Evolutionary conservation across 2,329 filamentous ascomycete species (phyloP).

Genomic region (Stagonosporopsis chrysanthemi): DNA sequence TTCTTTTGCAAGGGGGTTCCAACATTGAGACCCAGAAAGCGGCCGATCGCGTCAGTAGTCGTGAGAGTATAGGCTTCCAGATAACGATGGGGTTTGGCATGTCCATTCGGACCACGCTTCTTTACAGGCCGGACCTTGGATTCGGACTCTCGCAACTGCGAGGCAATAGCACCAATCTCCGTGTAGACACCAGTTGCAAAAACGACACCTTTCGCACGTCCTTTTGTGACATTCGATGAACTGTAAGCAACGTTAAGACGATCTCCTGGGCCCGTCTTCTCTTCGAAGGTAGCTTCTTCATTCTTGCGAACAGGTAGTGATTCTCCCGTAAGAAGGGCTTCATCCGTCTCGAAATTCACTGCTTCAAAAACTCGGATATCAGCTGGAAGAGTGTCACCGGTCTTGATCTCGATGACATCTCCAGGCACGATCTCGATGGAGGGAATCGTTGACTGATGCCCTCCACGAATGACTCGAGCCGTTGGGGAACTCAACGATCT

Average conservation of each 20-base stretch:
- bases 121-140: slow-evolving; percentile 50
- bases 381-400: slow-evolving; percentile 74
- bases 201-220: slow-evolving; percentile 72
- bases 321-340: slow-evolving; percentile 75
- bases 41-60: slow-evolving; percentile 47
- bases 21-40: slow-evolving; percentile 52
- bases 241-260: slow-evolving; percentile 71
- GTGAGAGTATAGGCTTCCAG: slow-evolving; percentile 63
- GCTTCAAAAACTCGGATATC: slow-evolving; percentile 68
- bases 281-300: slow-evolving; percentile 60
- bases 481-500: slow-evolving; percentile 57
- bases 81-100: slow-evolving; percentile 47
- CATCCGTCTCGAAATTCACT: slow-evolving; percentile 79
- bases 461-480: slow-evolving; percentile 60
- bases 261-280: slow-evolving; percentile 69
- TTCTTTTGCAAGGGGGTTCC: slow-evolving; percentile 51
- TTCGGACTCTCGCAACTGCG: slow-evolving; percentile 64
- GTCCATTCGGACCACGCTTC: slow-evolving; percentile 51
- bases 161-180: slow-evolving; percentile 78
- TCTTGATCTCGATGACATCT: slow-evolving; percentile 68
- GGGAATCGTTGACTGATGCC: slow-evolving; percentile 60
- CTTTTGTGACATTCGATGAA: slow-evolving; percentile 71
- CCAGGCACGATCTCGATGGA: slow-evolving; percentile 70
- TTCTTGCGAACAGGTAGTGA: slow-evolving; percentile 72
- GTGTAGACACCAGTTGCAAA: slow-evolving; percentile 74